These are phyloP conservation scores for Simmondsia chinensis DNA, from an alignment of 148 eudicot species.

Conservation along the genomic window DNA sequence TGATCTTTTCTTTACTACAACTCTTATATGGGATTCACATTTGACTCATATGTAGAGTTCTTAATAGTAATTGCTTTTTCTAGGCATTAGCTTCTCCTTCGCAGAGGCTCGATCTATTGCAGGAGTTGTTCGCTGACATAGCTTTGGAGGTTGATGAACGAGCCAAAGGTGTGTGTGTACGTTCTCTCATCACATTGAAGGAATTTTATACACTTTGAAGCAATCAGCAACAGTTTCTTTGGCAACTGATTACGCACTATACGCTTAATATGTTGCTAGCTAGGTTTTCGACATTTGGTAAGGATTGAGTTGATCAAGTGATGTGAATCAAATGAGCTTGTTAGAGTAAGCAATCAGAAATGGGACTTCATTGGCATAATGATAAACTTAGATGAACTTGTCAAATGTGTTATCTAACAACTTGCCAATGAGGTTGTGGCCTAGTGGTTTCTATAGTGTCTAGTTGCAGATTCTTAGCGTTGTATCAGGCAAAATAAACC, in stretches of 20 bases:
- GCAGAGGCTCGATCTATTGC: slow-evolving; percentile 62
- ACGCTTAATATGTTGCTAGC: background rate
- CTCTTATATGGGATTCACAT: too few species aligned
- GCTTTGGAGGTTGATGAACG: slow-evolving; percentile 95
- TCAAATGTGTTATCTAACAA: too few species aligned
- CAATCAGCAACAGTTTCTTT: too few species aligned
- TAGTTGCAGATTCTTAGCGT: too few species aligned
- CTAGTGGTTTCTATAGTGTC: too few species aligned
- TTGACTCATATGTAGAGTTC: background rate
- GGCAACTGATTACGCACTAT: too few species aligned
- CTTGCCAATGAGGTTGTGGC: too few species aligned
- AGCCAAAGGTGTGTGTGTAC: slow-evolving; percentile 50
- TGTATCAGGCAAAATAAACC: too few species aligned
- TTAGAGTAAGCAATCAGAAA: background rate
- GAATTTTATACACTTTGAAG: too few species aligned
- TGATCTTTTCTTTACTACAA: too few species aligned
- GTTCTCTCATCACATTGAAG: too few species aligned
- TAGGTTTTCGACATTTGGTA: background rate
- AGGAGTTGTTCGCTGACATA: slow-evolving; percentile 82
- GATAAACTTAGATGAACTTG: too few species aligned
- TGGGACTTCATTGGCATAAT: background rate
- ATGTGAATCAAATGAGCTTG: background rate
- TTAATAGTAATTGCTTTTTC: background rate
- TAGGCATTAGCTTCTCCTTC: slow-evolving; percentile 78
- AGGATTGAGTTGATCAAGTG: background rate